Base-by-base conservation (phyloP, 2,329 filamentous ascomycete genomes). In the Tolypocladium amazonense region DNA sequence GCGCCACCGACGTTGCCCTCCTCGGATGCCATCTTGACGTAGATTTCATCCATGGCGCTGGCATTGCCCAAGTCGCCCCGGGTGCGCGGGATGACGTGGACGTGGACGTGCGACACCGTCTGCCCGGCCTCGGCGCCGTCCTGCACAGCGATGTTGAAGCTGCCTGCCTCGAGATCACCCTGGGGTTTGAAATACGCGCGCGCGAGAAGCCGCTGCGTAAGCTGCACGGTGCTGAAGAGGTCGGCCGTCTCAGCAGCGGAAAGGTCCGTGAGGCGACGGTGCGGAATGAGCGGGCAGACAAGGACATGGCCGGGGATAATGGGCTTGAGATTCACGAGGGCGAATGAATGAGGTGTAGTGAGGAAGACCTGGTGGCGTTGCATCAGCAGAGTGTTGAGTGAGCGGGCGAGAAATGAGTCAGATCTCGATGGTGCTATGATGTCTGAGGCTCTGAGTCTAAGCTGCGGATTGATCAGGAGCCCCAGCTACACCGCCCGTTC, bases 91-190 rank as follows among this genome's bases (percentile, higher is more conserved):
- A 97, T 93, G 56, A 97, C 83, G 76, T 99, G 94, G 33, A 92
- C 89, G 75, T 99, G 94, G 18, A 97, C 86, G 75, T 99, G 94
- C 11, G 90, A 81, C 53, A 99, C 93, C 60, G 91, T 96, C 81
- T 99, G 94, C 0, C 94, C 94, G 1, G 94, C 91, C 61, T 92
- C 90, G 38, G 80, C 77, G 25, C 94, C 94, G 73, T 99, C 94
- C 73, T 99, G 94, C n/a, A 99, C 83, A 0, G 93, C 92, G 56
- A 99, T 87, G 70, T 96, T 97, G 76, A 97, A 88, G 61, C 90
- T 89, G 12, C 89, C 85, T 7, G 85, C 88, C 39, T 81, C 74
- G 12, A 74, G 70, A 50, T 58, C 33, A 20, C 58, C 54, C 25
- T 67, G 58, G 73, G 37, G 78, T 11, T 68, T 64, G 65, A 87